Evolutionary conservation across 176 grass and related monocot species (phyloP), one percentile per base, ranked within the genome.

Genomic region (Juncus effusus): DNA sequence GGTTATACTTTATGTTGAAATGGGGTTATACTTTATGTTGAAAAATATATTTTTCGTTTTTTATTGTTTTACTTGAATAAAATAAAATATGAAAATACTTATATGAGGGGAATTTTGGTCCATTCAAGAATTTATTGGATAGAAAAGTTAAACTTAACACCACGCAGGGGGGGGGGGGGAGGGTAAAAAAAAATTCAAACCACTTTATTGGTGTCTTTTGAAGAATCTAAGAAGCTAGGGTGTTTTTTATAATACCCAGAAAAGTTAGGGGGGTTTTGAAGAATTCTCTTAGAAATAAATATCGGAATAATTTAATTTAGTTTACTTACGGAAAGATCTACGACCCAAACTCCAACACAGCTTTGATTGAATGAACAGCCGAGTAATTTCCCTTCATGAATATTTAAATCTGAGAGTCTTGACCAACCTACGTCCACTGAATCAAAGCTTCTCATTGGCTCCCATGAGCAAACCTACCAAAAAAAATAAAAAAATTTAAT

Each of bases 331-430:
- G 81, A 81, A 40, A 94, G 86, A 80, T 99, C 95, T 10, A 99
- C 86, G 5, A 99, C 89, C 95, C 95, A 99, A 78, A 99, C 82
- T 80, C 89, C 95, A 78, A 99, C 95, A 99, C 89, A 99, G 80
- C 95, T 93, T 76, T 94, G 95, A 84, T 99, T 99, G 44, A 80
- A 99, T 56, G 95, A 99, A 76, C 95, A 99, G 61, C 95, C 95
- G 76, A 99, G 86, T 81, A 94, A 88, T 91, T 99, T 99, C 62
- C 89, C 86, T 68, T 99, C 95, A 8, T 99, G 95, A 13, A 90
- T 83, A 74, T 99, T 99, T 49, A 94, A 74, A 87, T 99, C 95
- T 78, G 95, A 91, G 60, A 99, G 39, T 82, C 69, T 93, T 62
- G 95, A 99, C 95, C 95, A 99, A 56, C 95, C 95, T 38, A 99